Percentiles rank a stretch among this genome's conserved stretches.
These are phyloP conservation scores for Lactifluus subvellereus DNA, from an alignment of 768 basidiomycete genomes.

Conservation along the genomic window DNA sequence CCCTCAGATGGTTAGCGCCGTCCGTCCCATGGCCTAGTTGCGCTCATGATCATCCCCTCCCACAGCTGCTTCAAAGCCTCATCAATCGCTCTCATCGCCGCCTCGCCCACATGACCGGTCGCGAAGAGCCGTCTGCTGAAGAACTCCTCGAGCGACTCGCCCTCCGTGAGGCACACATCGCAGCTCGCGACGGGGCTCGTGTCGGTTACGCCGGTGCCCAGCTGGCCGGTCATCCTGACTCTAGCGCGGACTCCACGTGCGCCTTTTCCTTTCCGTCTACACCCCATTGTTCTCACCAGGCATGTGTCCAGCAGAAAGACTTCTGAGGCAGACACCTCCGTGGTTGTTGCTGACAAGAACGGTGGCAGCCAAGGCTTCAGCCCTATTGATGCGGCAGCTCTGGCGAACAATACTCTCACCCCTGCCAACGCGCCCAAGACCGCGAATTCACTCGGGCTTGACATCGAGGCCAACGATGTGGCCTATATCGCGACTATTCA, in stretches of 20 bases:
- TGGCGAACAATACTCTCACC: constrained; percentile 37
- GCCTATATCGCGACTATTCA: constrained; percentile 45
- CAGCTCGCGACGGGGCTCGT: background rate
- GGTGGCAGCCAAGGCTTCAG: constrained; percentile 31
- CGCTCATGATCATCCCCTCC: background rate
- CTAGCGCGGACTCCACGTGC: constrained; percentile 7
- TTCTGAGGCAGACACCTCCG: constrained; percentile 15
- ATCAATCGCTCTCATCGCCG: constrained; percentile 61
- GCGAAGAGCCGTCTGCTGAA: constrained; percentile 42
- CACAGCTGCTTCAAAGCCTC: constrained; percentile 63
- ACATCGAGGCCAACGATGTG: constrained; percentile 58
- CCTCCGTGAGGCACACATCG: constrained; percentile 33
- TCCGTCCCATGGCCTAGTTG: no score
- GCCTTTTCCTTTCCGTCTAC: background rate
- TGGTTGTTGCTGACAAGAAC: constrained; percentile 21
- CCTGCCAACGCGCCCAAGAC: constrained; percentile 37
- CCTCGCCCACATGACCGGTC: constrained; percentile 64
- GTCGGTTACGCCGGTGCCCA: constrained; percentile 5
- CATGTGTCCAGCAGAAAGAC: background rate
- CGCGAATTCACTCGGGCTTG: constrained; percentile 55
- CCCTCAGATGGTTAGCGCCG: constrained; percentile 38
- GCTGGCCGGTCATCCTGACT: constrained; percentile 23
- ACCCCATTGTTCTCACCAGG: background rate
- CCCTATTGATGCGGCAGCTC: constrained; percentile 35
- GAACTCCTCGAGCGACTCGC: constrained; percentile 42